A percentile compares a stretch with the other conserved stretches of the same genome.
These are phyloP conservation scores for Dryas octopetala DNA, from an alignment of 306 rosid genomes.

Conservation along the genomic window DNA sequence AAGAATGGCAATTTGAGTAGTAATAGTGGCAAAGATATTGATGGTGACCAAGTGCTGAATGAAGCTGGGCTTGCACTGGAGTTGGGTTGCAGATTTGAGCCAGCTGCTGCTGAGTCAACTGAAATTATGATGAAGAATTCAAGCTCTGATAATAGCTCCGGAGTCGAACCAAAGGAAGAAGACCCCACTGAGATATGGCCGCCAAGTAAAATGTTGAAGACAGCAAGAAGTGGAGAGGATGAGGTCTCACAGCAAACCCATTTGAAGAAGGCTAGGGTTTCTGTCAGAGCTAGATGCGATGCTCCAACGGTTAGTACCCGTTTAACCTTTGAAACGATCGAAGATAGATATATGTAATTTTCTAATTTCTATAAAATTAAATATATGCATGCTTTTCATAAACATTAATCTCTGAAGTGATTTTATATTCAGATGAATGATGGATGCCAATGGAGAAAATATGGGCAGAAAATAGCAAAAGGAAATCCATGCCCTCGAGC, in stretches of 20 bases:
- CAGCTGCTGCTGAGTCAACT: slow-evolving; percentile 7
- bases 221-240: slow-evolving; percentile 32
- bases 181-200: slow-evolving; percentile 44
- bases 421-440: slow-evolving; percentile 55
- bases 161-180: slow-evolving; percentile 32
- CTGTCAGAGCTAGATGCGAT: slow-evolving; percentile 69
- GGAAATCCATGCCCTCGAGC: slow-evolving; percentile 88
- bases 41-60: slow-evolving; percentile 11
- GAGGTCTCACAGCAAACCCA: slow-evolving; percentile 38
- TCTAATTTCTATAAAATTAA: too few relatives aligned
- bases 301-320: slow-evolving; percentile 53
- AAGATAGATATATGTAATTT: too few relatives aligned
- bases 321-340: background rate
- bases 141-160: slow-evolving; percentile 19
- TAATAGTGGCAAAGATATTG: slow-evolving; percentile 14
- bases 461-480: slow-evolving; percentile 81
- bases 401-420: background rate
- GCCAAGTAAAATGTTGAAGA: slow-evolving; percentile 41
- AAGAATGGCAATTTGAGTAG: slow-evolving; percentile 9
- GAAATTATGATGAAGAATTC: slow-evolving; percentile 13
- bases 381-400: too few relatives aligned
- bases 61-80: slow-evolving; percentile 45
- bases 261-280: slow-evolving; percentile 68
- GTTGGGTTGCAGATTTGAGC: slow-evolving; percentile 38
- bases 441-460: slow-evolving; percentile 91